These are phyloP conservation scores for Suillus alpinus DNA, from an alignment of 768 basidiomycete species.

Conservation along the genomic window DNA sequence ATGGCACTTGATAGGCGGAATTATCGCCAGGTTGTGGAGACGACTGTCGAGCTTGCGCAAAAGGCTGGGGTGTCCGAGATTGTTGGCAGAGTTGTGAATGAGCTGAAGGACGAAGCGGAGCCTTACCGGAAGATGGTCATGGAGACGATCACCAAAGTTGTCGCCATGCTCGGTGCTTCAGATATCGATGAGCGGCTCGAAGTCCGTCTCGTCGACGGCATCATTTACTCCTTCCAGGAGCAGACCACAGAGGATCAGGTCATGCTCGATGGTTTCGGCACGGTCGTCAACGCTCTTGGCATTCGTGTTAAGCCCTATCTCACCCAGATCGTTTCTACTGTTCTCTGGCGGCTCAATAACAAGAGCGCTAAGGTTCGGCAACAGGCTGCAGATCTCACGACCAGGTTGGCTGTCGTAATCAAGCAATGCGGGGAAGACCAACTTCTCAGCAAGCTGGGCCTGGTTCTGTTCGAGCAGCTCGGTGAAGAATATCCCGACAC, in stretches of 20 bases:
- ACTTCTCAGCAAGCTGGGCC: constrained; percentile 90
- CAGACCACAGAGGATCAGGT: constrained; percentile 99
- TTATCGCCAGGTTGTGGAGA: constrained; percentile 97
- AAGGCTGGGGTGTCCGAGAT: constrained; percentile 97
- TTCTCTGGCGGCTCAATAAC: constrained; percentile 99
- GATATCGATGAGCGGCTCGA: constrained; percentile 97
- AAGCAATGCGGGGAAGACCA: constrained; percentile 98
- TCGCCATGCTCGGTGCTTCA: constrained; percentile 91
- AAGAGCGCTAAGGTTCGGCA: constrained; percentile 99
- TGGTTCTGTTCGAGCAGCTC: constrained; percentile 96
- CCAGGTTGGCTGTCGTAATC: constrained; percentile 94
- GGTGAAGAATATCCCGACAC: constrained; percentile 99
- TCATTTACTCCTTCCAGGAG: constrained; percentile 99
- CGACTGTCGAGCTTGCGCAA: constrained; percentile 96
- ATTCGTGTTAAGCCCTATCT: constrained; percentile 98
- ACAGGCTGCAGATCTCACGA: constrained; percentile 97
- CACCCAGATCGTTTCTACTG: constrained; percentile 97
- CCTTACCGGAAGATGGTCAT: constrained; percentile 99
- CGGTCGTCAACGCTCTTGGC: constrained; percentile 90
- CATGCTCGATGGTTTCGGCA: constrained; percentile 98
- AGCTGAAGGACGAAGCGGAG: constrained; percentile 58
- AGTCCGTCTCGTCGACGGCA: constrained; percentile 92
- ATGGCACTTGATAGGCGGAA: constrained; percentile 98
- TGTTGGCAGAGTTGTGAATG: constrained; percentile 74
- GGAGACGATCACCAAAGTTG: constrained; percentile 98